phyloP scores from a whole-genome alignment of 345 rosid species.

The Laguncularia racemosa region DNA sequence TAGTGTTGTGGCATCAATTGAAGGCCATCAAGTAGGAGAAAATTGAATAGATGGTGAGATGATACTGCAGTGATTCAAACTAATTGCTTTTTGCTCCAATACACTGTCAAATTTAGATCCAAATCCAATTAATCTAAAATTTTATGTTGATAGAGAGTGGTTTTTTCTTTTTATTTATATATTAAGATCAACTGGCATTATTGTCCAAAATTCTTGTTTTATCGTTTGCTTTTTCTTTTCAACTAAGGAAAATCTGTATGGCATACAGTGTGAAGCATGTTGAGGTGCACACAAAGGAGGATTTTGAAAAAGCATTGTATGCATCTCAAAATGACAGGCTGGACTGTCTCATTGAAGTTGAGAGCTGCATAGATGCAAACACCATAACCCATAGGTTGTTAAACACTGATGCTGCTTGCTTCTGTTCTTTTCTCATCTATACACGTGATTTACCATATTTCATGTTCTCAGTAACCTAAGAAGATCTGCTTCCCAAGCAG shows the following conservation, averaged over 20 bases:
- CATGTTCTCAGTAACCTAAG: constrained; percentile 46
- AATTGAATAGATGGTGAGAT: too few relatives aligned
- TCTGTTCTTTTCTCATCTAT: background rate
- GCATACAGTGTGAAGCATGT: constrained; percentile 62
- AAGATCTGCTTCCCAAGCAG: constrained; percentile 54
- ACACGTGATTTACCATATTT: constrained; percentile 4
- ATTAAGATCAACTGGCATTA: too few relatives aligned
- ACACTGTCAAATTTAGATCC: too few relatives aligned
- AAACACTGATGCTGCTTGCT: constrained; percentile 11
- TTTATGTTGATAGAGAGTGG: too few relatives aligned
- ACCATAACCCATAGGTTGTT: constrained; percentile 68
- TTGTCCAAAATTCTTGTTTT: too few relatives aligned
- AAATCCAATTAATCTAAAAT: too few relatives aligned
- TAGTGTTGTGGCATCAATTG: too few relatives aligned
- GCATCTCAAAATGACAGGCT: constrained; percentile 32
- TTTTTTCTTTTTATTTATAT: too few relatives aligned
- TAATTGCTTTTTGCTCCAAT: too few relatives aligned
- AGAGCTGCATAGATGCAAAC: constrained; percentile 67
- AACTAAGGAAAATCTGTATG: constrained; percentile 9
- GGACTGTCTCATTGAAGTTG: constrained; percentile 78
- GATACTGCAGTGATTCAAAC: too few relatives aligned
- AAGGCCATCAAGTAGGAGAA: too few relatives aligned
- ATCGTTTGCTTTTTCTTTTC: background rate
- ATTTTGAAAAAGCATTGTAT: constrained; percentile 62
- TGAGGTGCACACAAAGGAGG: constrained; percentile 55